Base-by-base conservation (phyloP, 2,329 filamentous ascomycete species). In the Cladosporium cucumerinum region DNA sequence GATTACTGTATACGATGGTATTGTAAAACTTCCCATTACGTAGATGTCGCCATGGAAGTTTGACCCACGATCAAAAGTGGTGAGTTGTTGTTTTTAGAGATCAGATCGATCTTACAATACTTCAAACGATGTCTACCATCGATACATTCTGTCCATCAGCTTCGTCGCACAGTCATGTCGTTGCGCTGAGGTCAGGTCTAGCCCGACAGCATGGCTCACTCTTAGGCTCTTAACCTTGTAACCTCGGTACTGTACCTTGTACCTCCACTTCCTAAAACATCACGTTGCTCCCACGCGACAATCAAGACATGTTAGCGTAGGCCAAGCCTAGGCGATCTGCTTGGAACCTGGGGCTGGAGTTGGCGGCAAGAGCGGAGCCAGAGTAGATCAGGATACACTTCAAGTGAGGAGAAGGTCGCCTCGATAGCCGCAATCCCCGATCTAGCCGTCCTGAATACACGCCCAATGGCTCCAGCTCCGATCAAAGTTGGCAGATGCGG, bases 391-490 rank as follows among this genome's bases (percentile, higher is more conserved):
- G n/a, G 8, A 54, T 54, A 30, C 51, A 32, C 51, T 32, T 54
- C 51, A 61, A 51, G 58, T 49, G 58, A 61, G 58, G 58, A 61
- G 58, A 49, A 61, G 43, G 43, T 25, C 14, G 43, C 58, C 43
- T 51, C 58, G 26, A 61, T 61, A 61, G 58, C 58, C 58, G 58
- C 58, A 61, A 51, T 49, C 58, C 28, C 58, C 58, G 58, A 51
- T 25, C 18, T 61, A 61, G 5, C 58, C 58, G 58, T 51, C 18
- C 49, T 30, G 5, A 16, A 8, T 2, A 46, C 39, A 48, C 10
- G 11, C 11, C 18, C 57, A 59, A 59, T 48, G 39, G 36, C 39
- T 30, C 21, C 16, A 8, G 54, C 54, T 26, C 32, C 30, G 21
- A 55, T 18, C 49, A n/a, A 34, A 6, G 52, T 55, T 55, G 52